Evolutionary conservation across 306 rosid species (phyloP).

Genomic region (Malus sieversii): DNA sequence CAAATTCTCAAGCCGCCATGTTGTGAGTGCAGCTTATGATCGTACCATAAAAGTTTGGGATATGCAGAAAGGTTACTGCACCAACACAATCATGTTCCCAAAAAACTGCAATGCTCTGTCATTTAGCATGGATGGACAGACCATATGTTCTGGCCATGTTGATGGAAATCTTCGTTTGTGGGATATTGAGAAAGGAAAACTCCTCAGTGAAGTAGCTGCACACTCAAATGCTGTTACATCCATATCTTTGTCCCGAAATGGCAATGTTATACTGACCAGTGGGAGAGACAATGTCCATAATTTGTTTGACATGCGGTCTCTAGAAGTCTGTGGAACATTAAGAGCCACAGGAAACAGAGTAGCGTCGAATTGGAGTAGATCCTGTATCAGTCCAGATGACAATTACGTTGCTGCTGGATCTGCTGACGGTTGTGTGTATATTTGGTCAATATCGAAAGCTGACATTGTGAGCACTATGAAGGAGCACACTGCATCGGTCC

Average conservation of each 20-base stretch:
- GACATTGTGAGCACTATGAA: conserved; percentile 72
- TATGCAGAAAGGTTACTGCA: conserved; percentile 89
- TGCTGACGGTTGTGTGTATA: conserved; percentile 72
- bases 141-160: conserved; percentile 84
- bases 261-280: conserved; percentile 70
- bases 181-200: conserved; percentile 77
- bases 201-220: conserved; percentile 86
- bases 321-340: conserved; percentile 82
- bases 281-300: conserved; percentile 95
- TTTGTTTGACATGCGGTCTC: conserved; percentile 70
- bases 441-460: conserved; percentile 72
- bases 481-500: conserved; percentile 75
- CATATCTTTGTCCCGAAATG: conserved; percentile 73
- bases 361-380: conserved; percentile 94
- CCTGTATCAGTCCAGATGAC: conserved; percentile 94
- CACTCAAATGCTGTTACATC: conserved; percentile 85
- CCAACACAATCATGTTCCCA: conserved; percentile 63
- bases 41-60: conserved; percentile 98
- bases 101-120: conserved; percentile 86
- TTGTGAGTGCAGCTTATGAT: conserved; percentile 89
- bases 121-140: conserved; percentile 85
- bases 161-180: conserved; percentile 94
- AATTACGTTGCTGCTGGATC: conserved; percentile 91
- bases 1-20: conserved; percentile 76
- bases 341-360: conserved; percentile 72